phyloP scores from a whole-genome alignment of 75 land plant genomes.

The Selaginella moellendorffii region DNA sequence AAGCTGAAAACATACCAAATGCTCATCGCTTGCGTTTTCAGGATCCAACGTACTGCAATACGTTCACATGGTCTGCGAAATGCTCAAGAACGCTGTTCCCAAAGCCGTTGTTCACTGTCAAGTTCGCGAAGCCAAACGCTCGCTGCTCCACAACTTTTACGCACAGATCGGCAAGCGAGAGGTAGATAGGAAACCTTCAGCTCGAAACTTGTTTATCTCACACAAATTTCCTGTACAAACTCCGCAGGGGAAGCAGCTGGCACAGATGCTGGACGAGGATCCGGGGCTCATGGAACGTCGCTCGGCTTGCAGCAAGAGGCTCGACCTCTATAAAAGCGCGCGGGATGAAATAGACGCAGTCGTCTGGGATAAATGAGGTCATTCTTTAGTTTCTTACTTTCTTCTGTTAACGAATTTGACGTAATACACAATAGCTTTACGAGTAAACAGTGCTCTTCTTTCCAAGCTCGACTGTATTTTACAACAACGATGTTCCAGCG shows the following conservation, averaged over 20 bases:
- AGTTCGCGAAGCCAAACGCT: conserved; percentile 3
- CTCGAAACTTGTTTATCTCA: too few species aligned
- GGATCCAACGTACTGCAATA: conserved; percentile 3
- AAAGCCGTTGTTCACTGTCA: conserved; percentile 7
- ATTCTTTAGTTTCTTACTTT: too few species aligned
- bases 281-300: conserved; percentile 70
- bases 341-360: conserved; percentile 73
- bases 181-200: too few species aligned
- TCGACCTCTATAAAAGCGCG: conserved; percentile 63
- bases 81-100: conserved; percentile 2
- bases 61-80: conserved; percentile 6
- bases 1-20: too few species aligned
- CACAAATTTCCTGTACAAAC: too few species aligned
- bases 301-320: conserved; percentile 49
- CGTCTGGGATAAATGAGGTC: conserved; percentile 42
- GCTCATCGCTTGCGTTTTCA: not conserved
- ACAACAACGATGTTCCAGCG: too few species aligned
- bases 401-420: too few species aligned
- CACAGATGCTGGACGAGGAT: conserved; percentile 48
- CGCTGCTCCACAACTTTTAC: conserved; percentile 7
- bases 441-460: too few species aligned
- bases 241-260: conserved; percentile 47
- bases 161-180: conserved; percentile 8
- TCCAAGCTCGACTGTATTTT: too few species aligned
- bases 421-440: too few species aligned